Evolutionary conservation across 2,329 filamentous ascomycete genomes (phyloP).

Genomic region (Arachnomyces sp.): DNA sequence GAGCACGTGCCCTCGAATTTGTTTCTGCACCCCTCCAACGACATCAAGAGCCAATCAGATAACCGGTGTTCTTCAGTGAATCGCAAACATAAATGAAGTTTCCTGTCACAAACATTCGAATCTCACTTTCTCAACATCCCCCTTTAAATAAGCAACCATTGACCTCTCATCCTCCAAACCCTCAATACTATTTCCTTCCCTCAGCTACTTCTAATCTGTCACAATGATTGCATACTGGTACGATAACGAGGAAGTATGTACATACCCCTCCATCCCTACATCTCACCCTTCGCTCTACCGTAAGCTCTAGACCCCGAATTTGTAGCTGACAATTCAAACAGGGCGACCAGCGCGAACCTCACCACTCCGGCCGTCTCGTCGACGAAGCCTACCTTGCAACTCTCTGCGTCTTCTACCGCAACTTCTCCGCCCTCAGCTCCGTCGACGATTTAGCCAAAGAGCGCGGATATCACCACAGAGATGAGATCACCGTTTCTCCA

Average conservation of each 20-base stretch:
- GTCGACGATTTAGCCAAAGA: constrained; percentile 68
- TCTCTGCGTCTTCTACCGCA: constrained; percentile 74
- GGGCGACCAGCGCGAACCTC: constrained; percentile 88
- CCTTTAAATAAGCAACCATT: too few species aligned
- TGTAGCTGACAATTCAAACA: constrained; percentile 29
- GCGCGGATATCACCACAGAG: constrained; percentile 86
- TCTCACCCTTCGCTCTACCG: constrained; percentile 2
- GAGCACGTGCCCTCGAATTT: too few species aligned
- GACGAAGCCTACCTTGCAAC: constrained; percentile 57
- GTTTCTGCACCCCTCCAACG: too few species aligned
- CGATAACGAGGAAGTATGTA: constrained; percentile 55
- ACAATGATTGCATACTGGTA: constrained; percentile 66
- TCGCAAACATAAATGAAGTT: too few species aligned
- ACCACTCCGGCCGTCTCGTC: constrained; percentile 73
- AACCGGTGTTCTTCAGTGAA: too few species aligned
- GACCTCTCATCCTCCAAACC: too few species aligned
- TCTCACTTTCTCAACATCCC: too few species aligned
- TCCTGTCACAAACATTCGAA: too few species aligned
- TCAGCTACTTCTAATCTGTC: too few species aligned
- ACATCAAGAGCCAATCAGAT: too few species aligned
- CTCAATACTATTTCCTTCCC: too few species aligned
- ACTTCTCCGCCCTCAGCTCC: constrained; percentile 54
- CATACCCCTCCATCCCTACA: constrained; percentile 2
- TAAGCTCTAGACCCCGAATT: constrained; percentile 1
- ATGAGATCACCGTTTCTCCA: constrained; percentile 85